Evolutionary conservation across 805 yeast genomes (phyloP).

Genomic region (Suhomyces vadensis): DNA sequence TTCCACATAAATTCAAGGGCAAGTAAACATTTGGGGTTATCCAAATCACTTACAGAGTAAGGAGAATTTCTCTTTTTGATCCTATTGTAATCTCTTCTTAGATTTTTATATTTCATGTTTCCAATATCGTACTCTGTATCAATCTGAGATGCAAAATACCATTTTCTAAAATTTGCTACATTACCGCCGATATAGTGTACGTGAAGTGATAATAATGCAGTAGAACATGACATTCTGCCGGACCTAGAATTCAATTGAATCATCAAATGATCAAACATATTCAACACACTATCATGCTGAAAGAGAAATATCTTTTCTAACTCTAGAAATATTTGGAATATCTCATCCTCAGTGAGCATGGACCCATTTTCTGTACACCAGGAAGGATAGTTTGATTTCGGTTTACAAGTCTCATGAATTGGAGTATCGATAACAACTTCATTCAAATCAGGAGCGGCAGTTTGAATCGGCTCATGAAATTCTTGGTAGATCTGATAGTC

Average conservation of each 20-base stretch:
- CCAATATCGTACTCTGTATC: slow-evolving; percentile 64
- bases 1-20: slow-evolving; percentile 59
- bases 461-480: slow-evolving; percentile 7
- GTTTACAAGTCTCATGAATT: not conserved
- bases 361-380: slow-evolving; percentile 19
- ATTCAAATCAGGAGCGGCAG: not conserved
- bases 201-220: slow-evolving; percentile 76
- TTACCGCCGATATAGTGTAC: slow-evolving; percentile 93
- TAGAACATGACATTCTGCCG: slow-evolving; percentile 68
- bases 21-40: slow-evolving; percentile 17
- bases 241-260: slow-evolving; percentile 83
- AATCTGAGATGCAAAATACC: slow-evolving; percentile 88
- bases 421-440: not conserved
- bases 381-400: slow-evolving; percentile 8
- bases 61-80: slow-evolving; percentile 40
- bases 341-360: slow-evolving; percentile 42
- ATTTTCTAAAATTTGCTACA: slow-evolving; percentile 79
- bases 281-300: slow-evolving; percentile 73
- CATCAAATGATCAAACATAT: slow-evolving; percentile 82
- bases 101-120: slow-evolving; percentile 6
- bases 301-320: slow-evolving; percentile 75
- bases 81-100: slow-evolving; percentile 3
- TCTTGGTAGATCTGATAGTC: slow-evolving; percentile 8
- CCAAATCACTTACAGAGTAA: slow-evolving; percentile 19
- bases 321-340: slow-evolving; percentile 58